These are phyloP conservation scores for Phialophora verrucosa DNA, from an alignment of 2,329 filamentous ascomycete species.

Conservation along the genomic window DNA sequence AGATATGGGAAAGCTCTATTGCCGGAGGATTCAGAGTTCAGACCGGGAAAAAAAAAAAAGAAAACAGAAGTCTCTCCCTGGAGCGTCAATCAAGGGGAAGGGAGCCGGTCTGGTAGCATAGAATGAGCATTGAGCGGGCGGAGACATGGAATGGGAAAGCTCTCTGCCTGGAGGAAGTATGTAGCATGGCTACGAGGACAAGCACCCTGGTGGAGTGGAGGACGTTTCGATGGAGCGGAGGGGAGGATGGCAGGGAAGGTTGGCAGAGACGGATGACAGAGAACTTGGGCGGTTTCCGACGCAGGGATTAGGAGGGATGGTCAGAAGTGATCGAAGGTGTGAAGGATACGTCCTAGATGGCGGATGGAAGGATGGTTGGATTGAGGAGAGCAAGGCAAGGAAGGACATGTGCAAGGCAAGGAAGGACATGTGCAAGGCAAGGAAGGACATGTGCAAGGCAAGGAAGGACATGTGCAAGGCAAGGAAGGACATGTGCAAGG, in stretches of 20 bases:
- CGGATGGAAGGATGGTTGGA: not conserved
- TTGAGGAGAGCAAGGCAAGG: not conserved
- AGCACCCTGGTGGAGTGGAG: not conserved
- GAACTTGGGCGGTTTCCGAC: not conserved
- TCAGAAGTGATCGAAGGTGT: not conserved
- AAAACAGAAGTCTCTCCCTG: not conserved
- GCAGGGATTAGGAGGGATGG: not conserved
- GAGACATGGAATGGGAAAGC: constrained; percentile 2
- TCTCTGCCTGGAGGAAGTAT: constrained; percentile 3
- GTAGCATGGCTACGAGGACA: constrained; percentile 3
- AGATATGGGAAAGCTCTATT: constrained; percentile 6
- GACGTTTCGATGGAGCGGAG: not conserved
- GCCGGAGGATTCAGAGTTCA: not conserved
- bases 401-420: not conserved
- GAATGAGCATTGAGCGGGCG: constrained; percentile 4
- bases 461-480: not conserved
- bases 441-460: not conserved
- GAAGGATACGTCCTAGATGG: not conserved
- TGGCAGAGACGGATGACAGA: not conserved
- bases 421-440: not conserved
- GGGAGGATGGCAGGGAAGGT: not conserved
- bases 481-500: too few relatives aligned
- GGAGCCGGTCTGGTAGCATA: not conserved
- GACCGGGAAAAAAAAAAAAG: not conserved
- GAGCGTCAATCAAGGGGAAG: constrained; percentile 9